phyloP scores from a whole-genome alignment of 352 stramenopile genomes.

The Pythium aquatile region DNA sequence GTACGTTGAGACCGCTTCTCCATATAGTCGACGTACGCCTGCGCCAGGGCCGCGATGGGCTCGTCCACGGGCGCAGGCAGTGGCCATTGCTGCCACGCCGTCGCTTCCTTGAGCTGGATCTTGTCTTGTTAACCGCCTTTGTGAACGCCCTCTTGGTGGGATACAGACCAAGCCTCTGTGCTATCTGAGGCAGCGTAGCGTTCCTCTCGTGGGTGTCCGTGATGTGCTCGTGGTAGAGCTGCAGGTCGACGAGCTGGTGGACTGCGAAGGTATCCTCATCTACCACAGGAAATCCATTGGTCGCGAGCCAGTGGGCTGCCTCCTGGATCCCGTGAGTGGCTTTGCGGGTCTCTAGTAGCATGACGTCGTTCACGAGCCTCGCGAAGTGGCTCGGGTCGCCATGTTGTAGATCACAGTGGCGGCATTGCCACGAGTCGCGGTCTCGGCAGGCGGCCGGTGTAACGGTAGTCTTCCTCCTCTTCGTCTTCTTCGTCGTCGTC shows the following conservation, averaged over 20 bases:
- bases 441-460: no score
- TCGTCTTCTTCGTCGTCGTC: no score
- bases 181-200: constrained; percentile 13
- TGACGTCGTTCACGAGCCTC: no score
- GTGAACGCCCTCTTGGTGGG: constrained; percentile 16
- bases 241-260: constrained; percentile 28
- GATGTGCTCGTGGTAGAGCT: constrained; percentile 29
- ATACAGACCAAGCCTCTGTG: not conserved
- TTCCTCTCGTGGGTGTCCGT: constrained; percentile 16
- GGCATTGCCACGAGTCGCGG: no score
- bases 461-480: no score
- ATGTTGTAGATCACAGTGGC: no score
- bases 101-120: not conserved
- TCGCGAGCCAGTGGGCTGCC: constrained; percentile 18
- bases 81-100: not conserved
- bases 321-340: constrained; percentile 8
- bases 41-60: not conserved
- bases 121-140: constrained; percentile 9
- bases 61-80: not conserved
- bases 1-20: not conserved
- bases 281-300: not conserved
- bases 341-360: constrained; percentile 1
- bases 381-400: no score
- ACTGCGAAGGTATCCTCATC: not conserved
- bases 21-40: constrained; percentile 13